These are phyloP conservation scores for Astrephomene gubernaculifera DNA, from an alignment of 139 green algal species.

Conservation along the genomic window DNA sequence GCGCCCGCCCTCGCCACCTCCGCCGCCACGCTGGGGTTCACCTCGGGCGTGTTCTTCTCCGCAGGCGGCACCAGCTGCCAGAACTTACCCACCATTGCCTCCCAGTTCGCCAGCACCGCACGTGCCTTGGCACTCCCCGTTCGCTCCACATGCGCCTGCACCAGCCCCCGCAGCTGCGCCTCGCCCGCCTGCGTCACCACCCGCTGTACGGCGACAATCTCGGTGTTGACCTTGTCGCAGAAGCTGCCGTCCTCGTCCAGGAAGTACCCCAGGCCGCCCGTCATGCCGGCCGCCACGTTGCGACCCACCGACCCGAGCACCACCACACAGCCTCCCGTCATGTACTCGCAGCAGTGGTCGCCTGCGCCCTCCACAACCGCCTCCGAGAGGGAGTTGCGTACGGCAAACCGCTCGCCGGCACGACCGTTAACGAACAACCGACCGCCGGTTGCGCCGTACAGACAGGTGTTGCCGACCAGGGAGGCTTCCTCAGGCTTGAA, in stretches of 20 bases:
- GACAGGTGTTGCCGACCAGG: slow-evolving; percentile 98
- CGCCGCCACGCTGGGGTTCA: slow-evolving; percentile 49
- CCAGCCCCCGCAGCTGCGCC: slow-evolving; percentile 87
- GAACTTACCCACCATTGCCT: slow-evolving; percentile 83
- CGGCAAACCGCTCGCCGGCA: slow-evolving; percentile 86
- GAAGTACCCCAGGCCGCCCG: slow-evolving; percentile 98
- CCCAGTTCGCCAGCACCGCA: slow-evolving; percentile 88
- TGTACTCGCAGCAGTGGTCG: slow-evolving; percentile 99
- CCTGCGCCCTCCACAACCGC: slow-evolving; percentile 96
- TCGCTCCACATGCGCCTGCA: slow-evolving; percentile 85
- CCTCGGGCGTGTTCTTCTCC: slow-evolving; percentile 78
- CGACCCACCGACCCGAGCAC: slow-evolving; percentile 86
- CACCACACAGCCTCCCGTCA: slow-evolving; percentile 90
- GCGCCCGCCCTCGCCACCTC: background rate
- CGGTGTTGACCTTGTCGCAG: slow-evolving; percentile 92
- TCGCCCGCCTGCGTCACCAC: slow-evolving; percentile 87
- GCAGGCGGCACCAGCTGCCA: slow-evolving; percentile 98
- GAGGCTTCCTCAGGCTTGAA: slow-evolving; percentile 78
- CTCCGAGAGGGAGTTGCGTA: slow-evolving; percentile 92
- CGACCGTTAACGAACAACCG: slow-evolving; percentile 93
- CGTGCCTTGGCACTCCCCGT: slow-evolving; percentile 85
- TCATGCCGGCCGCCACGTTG: slow-evolving; percentile 99
- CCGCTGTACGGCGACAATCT: slow-evolving; percentile 97
- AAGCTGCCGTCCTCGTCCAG: slow-evolving; percentile 95
- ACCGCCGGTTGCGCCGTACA: slow-evolving; percentile 98